Evolutionary conservation across 208 protist species (phyloP), one percentile per base, ranked within the genome.

Genomic region (Crithidia fasciculata): DNA sequence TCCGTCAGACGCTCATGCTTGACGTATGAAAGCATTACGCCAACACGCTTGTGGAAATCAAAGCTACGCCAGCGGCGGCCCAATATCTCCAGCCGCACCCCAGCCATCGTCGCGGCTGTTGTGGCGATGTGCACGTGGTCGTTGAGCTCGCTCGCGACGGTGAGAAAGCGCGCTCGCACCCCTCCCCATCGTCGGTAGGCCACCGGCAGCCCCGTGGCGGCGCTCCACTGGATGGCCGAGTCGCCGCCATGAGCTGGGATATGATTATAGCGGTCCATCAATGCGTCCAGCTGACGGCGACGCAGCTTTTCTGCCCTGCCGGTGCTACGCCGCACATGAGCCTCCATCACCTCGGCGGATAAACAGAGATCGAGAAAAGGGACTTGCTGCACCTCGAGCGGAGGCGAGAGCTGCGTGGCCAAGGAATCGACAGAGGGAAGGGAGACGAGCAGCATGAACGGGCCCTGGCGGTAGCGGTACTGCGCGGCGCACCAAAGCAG

Each of bases 111-210:
- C 6, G 64, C 64, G 8, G 64, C 64, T 3, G 64, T 69, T 0
- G 64, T 59, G 52, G 64, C 64, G 12, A 69, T 69, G 64, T 69
- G 64, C 15, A 69, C 52, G 52, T 69, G 59, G 64, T 69, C 52
- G 52, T 44, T 49, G 5, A 69, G 8, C n/a, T 69, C 59, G 28
- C 18, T 59, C 4, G 64, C 57, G 3, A 52, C 64, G 39, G 64
- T 69, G 8, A 69, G 9, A 40, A 69, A 69, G n/a, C 64, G 64
- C 3, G 52, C 64, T 40, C 49, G n/a, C 52, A 69, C 64, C 45
- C 10, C 44, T 4, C 52, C 52, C 52, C 52, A 40, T 2, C 52
- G 64, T 12, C 8, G 12, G 2, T 47, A 4, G 5, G 64, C 49
- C 7, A 69, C 40, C 8, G 64, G 64, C 36, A 69, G 52, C 16